Evolutionary conservation across 306 rosid genomes (phyloP).

Genomic region (Castanea crenata): DNA sequence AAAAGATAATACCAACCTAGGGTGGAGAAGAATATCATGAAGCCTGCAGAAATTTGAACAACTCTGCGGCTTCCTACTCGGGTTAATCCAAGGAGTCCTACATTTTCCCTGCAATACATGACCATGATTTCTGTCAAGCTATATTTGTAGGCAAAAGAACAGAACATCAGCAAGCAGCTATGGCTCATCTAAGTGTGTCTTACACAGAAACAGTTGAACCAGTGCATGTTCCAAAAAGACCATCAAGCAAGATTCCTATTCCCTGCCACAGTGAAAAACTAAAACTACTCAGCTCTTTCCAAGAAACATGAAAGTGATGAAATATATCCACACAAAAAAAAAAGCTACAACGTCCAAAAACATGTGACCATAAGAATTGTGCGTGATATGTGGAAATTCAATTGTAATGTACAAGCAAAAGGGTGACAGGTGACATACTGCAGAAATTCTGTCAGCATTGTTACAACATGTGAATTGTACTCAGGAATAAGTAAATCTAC

Average conservation of each 20-base stretch:
- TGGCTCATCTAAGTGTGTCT: constrained; percentile 25
- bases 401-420: neutral
- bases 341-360: neutral
- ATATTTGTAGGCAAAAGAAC: constrained; percentile 1
- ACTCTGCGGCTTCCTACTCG: constrained; percentile 98
- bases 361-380: neutral
- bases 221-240: constrained; percentile 82
- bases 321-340: no score
- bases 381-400: neutral
- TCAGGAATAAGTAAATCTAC: neutral
- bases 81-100: constrained; percentile 94
- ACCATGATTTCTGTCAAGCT: constrained; percentile 20
- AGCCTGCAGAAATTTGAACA: constrained; percentile 92
- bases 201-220: constrained; percentile 99
- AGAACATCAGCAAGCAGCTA: neutral
- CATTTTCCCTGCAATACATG: constrained; percentile 73
- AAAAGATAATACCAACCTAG: constrained; percentile 53
- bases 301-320: neutral
- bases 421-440: neutral
- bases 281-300: constrained; percentile 14
- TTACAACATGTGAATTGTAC: neutral
- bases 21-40: constrained; percentile 94
- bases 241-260: constrained; percentile 78
- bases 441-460: neutral
- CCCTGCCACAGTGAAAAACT: constrained; percentile 49